Percentiles rank a stretch among this genome's conserved stretches.
These are phyloP conservation scores for Talinum fruticosum DNA, from an alignment of 148 eudicot species.

Conservation along the genomic window DNA sequence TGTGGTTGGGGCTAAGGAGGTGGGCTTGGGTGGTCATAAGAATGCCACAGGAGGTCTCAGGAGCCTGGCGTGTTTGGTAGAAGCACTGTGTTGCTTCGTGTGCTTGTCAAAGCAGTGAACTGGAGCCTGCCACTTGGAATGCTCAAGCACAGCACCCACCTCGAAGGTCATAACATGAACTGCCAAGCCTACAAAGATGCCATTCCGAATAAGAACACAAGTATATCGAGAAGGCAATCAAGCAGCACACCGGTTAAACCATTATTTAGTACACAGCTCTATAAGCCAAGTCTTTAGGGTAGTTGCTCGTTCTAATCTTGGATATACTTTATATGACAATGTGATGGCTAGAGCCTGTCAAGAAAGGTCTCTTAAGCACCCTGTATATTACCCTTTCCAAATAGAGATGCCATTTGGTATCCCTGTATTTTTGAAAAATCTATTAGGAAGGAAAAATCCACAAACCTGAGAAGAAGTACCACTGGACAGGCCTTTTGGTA, in stretches of 20 bases:
- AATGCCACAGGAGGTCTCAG: not conserved
- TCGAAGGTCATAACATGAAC: constrained; percentile 56
- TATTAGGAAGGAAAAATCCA: not conserved
- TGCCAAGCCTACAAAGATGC: constrained; percentile 21
- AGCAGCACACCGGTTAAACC: not conserved
- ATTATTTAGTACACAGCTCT: not conserved
- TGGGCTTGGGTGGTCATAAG: not conserved
- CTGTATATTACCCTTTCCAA: not conserved
- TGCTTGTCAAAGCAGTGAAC: constrained; percentile 37
- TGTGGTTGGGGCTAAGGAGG: not conserved
- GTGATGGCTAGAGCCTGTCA: no score
- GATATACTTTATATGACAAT: no score
- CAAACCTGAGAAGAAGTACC: constrained; percentile 56
- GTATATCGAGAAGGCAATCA: not conserved
- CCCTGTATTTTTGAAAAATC: no score
- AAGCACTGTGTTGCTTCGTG: not conserved
- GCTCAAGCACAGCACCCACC: constrained; percentile 52
- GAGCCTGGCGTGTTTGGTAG: not conserved
- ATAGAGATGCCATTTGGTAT: no score
- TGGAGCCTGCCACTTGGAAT: constrained; percentile 51
- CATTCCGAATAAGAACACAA: not conserved
- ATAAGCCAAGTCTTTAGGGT: no score
- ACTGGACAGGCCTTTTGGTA: constrained; percentile 55
- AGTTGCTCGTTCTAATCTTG: no score
- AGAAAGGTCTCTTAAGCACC: no score